These are phyloP conservation scores for Chytridiales sp. DNA, from an alignment of 371 early-diverging fungal genomes.

Conservation along the genomic window DNA sequence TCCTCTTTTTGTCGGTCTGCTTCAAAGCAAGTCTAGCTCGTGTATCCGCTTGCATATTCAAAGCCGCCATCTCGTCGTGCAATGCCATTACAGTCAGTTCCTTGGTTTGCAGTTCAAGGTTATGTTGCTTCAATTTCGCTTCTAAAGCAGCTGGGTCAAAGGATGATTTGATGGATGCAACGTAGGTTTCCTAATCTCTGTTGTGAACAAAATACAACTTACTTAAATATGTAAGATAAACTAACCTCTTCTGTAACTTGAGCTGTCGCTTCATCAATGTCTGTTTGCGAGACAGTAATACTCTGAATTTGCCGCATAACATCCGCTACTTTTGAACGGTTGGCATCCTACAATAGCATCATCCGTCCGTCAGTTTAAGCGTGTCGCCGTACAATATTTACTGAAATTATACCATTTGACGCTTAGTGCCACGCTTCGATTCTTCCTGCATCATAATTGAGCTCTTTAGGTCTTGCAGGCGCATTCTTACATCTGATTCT, in stretches of 20 bases:
- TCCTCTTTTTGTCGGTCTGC: constrained; percentile 46
- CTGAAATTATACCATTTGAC: constrained; percentile 24
- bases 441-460: constrained; percentile 21
- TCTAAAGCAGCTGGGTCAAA: constrained; percentile 17
- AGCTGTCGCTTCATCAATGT: constrained; percentile 20
- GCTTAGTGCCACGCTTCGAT: constrained; percentile 21
- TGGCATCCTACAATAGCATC: constrained; percentile 6
- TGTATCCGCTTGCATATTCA: constrained; percentile 58
- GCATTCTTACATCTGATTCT: neutral
- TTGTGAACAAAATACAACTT: neutral
- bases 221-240: neutral
- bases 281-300: constrained; percentile 19
- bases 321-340: constrained; percentile 13
- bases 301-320: constrained; percentile 12
- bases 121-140: constrained; percentile 16
- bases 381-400: neutral
- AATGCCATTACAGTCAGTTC: constrained; percentile 21
- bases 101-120: constrained; percentile 12
- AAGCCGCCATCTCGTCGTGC: constrained; percentile 50
- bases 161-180: neutral
- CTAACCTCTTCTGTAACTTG: constrained; percentile 16
- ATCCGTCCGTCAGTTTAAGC: neutral
- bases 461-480: constrained; percentile 20
- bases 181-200: constrained; percentile 3
- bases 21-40: constrained; percentile 60